Conservation (phyloP, 176 grass and related monocot genomes). For the Triticum timopheevii region DNA sequence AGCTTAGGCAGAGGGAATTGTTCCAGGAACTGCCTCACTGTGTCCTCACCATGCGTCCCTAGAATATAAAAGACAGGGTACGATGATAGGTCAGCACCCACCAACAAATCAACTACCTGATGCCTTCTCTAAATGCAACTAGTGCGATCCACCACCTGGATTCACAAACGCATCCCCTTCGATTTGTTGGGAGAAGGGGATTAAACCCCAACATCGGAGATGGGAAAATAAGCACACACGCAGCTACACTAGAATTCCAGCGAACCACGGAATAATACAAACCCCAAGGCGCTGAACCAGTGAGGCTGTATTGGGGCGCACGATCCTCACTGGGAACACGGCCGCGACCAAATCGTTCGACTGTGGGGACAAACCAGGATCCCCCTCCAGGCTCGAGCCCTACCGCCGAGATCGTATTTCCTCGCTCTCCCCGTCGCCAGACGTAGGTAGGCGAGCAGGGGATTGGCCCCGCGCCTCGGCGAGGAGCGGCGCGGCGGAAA, state of each 20-base stretch:
- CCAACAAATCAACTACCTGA: background rate
- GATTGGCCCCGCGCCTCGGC: background rate
- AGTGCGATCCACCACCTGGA: too few relatives aligned
- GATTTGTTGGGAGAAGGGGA: background rate
- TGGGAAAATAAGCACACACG: background rate
- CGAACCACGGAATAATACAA: background rate
- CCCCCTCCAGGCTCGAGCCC: background rate
- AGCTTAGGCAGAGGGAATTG: slow-evolving; percentile 65
- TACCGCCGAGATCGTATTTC: background rate
- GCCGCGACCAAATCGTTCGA: background rate
- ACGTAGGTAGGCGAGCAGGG: background rate
- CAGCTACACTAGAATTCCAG: background rate
- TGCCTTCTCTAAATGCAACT: too few relatives aligned
- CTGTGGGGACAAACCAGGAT: background rate
- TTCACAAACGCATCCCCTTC: too few relatives aligned
- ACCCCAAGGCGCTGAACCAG: background rate
- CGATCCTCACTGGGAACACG: background rate
- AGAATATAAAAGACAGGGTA: background rate
- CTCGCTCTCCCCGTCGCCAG: background rate
- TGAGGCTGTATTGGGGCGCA: background rate
- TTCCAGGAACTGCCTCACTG: slow-evolving; percentile 74
- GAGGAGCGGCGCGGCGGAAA: background rate
- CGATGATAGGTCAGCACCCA: background rate
- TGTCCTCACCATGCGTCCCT: slow-evolving; percentile 72
- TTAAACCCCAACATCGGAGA: background rate